Conservation (phyloP, 2,329 filamentous ascomycete species). For the Aspergillus jensenii region DNA sequence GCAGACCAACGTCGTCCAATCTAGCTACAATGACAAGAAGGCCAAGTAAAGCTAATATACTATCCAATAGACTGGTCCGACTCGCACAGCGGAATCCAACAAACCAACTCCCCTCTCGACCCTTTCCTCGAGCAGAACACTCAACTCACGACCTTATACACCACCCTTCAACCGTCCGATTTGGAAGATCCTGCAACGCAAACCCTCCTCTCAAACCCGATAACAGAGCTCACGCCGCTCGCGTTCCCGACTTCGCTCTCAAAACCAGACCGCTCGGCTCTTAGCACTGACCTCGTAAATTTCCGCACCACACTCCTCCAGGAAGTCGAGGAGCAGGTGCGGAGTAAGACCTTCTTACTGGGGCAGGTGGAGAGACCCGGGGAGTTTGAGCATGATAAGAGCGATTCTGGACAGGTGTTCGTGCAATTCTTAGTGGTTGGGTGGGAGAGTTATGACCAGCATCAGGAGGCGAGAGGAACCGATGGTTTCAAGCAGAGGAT, state of each 20-base stretch:
- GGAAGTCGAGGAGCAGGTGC: constrained; percentile 27
- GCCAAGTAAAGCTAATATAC: background rate
- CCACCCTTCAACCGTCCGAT: constrained; percentile 29
- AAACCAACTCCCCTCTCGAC: constrained; percentile 14
- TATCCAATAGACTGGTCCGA: constrained; percentile 33
- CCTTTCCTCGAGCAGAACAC: constrained; percentile 26
- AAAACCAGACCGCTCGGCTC: constrained; percentile 24
- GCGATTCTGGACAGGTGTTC: constrained; percentile 42
- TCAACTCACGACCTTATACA: constrained; percentile 27
- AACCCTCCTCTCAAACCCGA: constrained; percentile 39
- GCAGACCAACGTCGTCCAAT: background rate
- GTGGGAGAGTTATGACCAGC: constrained; percentile 53
- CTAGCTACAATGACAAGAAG: background rate
- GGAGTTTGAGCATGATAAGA: constrained; percentile 32
- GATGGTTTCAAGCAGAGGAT: constrained; percentile 46
- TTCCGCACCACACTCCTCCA: constrained; percentile 39
- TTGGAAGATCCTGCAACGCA: constrained; percentile 21
- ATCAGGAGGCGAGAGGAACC: constrained; percentile 48
- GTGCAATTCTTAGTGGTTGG: constrained; percentile 48
- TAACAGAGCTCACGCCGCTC: constrained; percentile 51
- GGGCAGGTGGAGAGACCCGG: constrained; percentile 39
- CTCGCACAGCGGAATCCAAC: constrained; percentile 24
- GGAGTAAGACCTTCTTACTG: constrained; percentile 33
- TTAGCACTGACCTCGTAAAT: constrained; percentile 34
- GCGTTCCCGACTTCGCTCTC: constrained; percentile 42